Evolutionary conservation across 2,329 filamentous ascomycete species (phyloP).

Genomic region (Aspergillus novofumigatus): DNA sequence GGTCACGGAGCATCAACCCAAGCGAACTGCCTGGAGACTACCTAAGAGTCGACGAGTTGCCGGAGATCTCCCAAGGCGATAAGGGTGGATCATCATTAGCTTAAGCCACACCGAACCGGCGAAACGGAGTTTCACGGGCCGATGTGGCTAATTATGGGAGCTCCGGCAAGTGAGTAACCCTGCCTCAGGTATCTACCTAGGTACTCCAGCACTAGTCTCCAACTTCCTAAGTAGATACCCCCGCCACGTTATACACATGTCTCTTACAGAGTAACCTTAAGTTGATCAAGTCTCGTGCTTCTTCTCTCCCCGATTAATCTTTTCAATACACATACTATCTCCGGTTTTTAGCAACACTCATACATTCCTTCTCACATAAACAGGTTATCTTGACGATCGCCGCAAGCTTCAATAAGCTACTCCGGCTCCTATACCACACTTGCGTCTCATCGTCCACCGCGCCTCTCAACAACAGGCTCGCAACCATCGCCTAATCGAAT

Average conservation of each 20-base stretch:
- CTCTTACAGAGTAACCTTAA: neutral
- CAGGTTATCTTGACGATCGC: neutral
- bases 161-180: neutral
- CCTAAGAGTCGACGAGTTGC: neutral
- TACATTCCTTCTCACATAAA: neutral
- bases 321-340: neutral
- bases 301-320: neutral
- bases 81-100: slow-evolving; percentile 2
- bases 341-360: neutral
- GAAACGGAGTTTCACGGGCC: slow-evolving; percentile 14
- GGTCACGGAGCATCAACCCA: neutral
- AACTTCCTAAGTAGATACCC: neutral
- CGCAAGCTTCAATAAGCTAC: neutral
- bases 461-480: neutral
- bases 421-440: neutral
- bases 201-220: neutral
- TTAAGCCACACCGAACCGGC: slow-evolving; percentile 2
- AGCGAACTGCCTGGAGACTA: no score
- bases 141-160: slow-evolving; percentile 8
- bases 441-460: neutral
- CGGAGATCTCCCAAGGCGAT: neutral
- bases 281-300: neutral
- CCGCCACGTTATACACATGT: neutral
- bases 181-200: neutral
- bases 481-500: neutral